Evolutionary conservation across 1,139 yeast species (phyloP).

Genomic region (Nadsonia commutata): DNA sequence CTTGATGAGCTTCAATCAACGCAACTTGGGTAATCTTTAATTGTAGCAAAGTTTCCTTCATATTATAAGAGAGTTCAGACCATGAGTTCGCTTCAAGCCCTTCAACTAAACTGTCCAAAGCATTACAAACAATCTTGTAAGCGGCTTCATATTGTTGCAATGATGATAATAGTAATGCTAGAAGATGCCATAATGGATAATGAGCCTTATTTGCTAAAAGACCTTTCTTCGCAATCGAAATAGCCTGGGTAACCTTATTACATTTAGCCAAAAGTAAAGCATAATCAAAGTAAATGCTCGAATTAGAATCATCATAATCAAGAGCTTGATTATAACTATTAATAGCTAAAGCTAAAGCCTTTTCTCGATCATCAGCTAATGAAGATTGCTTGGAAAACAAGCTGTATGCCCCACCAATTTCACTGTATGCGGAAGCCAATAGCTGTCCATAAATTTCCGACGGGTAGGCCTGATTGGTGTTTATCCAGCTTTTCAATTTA

Average conservation of each 20-base stretch:
- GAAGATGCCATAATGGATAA: constrained; percentile 36
- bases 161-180: constrained; percentile 37
- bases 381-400: constrained; percentile 13
- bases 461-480: constrained; percentile 3
- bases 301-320: constrained; percentile 9
- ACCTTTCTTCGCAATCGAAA: constrained; percentile 22
- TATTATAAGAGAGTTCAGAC: constrained; percentile 17
- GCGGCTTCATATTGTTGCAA: constrained; percentile 36
- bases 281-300: constrained; percentile 15
- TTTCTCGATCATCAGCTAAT: constrained; percentile 11
- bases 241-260: constrained; percentile 16
- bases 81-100: constrained; percentile 15
- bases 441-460: constrained; percentile 2
- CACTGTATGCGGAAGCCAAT: constrained; percentile 13
- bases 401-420: constrained; percentile 16
- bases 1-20: constrained; percentile 48
- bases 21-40: constrained; percentile 66
- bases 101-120: constrained; percentile 18
- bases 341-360: constrained; percentile 13
- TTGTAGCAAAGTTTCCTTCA: constrained; percentile 47
- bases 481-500: constrained; percentile 14
- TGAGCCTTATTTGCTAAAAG: constrained; percentile 27
- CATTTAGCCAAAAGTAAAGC: constrained; percentile 19
- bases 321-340: constrained; percentile 15
- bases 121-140: constrained; percentile 29